Evolutionary conservation across 306 rosid genomes (phyloP), one percentile per base, ranked within the genome.

Genomic region (Vigna radiata): DNA sequence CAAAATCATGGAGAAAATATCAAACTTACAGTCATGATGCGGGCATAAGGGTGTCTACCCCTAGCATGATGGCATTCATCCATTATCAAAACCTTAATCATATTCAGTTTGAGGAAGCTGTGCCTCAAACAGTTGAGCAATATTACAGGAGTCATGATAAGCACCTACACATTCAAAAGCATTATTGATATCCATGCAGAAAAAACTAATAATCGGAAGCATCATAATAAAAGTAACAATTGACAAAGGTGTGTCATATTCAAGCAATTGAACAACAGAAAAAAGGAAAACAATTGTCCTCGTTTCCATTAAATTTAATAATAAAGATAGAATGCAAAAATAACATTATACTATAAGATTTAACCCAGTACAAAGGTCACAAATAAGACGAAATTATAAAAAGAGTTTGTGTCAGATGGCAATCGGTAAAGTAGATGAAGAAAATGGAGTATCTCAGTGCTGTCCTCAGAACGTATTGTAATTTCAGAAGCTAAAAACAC

Each of bases 21-120:
- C 83, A 23, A 59, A 73, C 95, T 84, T 85, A 91, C 98, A 8
- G 62, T 81, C 98, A 94, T 86, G 63, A 94, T 89, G 77, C 88
- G 81, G 31, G 97, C 93, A 52, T 94, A 94, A 6, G 91, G 83
- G 79, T 92, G 72, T 50, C 6, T 84, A 6, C 96, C 95, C 77
- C 82, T 79, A 47, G 96, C 89, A 82, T 92, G 95, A 83, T 94
- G 98, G 73, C 97, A 94, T 86, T 94, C 98, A 50, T 94, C 98
- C 19, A 94, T 8, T 83, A 94, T 82, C 48, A 91, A 85, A 72
- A 94, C 90, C 82, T 90, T 92, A 54, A 94, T 91, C 98, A 90
- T 89, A 50, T 80, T 80, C 65, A 94, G 77, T 39, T 84, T 87
- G 79, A 94, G 70, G 81, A 90, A 92, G 82, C 92, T 80, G 72